Evolutionary conservation across 176 grass and related monocot genomes (phyloP).

Genomic region (Musa troglodytarum): DNA sequence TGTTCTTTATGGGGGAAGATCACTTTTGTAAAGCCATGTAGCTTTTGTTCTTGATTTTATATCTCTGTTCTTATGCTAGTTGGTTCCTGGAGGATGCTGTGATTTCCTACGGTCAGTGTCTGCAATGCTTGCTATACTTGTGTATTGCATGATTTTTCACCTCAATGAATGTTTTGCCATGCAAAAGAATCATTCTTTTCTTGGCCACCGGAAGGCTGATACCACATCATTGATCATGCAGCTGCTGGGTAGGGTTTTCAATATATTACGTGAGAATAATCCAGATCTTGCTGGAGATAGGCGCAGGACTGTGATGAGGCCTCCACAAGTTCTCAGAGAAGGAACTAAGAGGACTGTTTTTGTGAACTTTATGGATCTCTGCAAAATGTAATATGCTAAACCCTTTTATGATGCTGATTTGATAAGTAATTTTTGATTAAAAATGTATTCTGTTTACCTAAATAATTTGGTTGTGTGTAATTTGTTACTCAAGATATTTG

Average conservation of each 20-base stretch:
- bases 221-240: conserved; percentile 27
- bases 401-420: not conserved
- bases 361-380: conserved; percentile 88
- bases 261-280: conserved; percentile 67
- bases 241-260: conserved; percentile 74
- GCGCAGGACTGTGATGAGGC: conserved; percentile 59
- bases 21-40: not conserved
- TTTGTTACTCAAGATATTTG: not conserved
- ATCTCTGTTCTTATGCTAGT: not conserved
- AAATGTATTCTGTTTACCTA: not conserved
- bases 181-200: not conserved
- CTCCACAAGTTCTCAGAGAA: conserved; percentile 74
- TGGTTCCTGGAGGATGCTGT: not conserved
- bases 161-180: not conserved
- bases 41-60: not conserved
- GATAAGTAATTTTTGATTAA: not conserved
- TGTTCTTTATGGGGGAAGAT: too few relatives aligned
- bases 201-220: conserved; percentile 6
- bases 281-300: conserved; percentile 71
- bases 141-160: not conserved
- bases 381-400: conserved; percentile 38
- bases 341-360: conserved; percentile 91
- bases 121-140: too few relatives aligned
- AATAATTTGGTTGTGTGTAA: not conserved
- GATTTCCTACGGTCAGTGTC: not conserved